Conservation (phyloP, 768 basidiomycete species). For the Lyophyllum decastes region DNA sequence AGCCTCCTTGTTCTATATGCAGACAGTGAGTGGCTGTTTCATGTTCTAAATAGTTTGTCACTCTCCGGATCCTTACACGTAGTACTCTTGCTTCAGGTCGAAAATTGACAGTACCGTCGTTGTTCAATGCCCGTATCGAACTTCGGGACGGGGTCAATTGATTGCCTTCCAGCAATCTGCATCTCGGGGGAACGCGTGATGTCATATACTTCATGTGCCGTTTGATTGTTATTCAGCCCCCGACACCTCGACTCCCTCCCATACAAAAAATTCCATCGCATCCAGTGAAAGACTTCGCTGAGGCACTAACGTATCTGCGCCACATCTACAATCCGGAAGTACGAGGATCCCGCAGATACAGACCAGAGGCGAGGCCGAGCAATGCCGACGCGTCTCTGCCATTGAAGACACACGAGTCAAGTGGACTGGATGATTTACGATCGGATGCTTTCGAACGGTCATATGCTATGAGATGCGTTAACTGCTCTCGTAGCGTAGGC, state of each 20-base stretch:
- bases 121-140: no score
- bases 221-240: no score
- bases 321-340: slow-evolving; percentile 62
- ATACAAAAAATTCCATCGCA: slow-evolving; percentile 43
- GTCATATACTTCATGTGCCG: no score
- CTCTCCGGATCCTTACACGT: no score
- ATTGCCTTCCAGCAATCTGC: no score
- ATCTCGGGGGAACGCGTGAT: no score
- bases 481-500: slow-evolving; percentile 55
- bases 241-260: slow-evolving; percentile 51
- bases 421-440: slow-evolving; percentile 35
- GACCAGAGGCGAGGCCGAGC: background rate
- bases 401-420: background rate
- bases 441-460: slow-evolving; percentile 70
- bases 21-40: no score
- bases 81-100: no score
- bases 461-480: slow-evolving; percentile 74
- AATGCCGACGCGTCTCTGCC: background rate
- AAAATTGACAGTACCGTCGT: no score
- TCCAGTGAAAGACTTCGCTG: slow-evolving; percentile 37
- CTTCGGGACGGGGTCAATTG: no score
- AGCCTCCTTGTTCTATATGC: no score
- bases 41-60: no score
- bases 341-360: slow-evolving; percentile 53
- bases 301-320: slow-evolving; percentile 51